phyloP scores from a whole-genome alignment of 2,329 filamentous ascomycete species.

The Arachnomyces sp. region DNA sequence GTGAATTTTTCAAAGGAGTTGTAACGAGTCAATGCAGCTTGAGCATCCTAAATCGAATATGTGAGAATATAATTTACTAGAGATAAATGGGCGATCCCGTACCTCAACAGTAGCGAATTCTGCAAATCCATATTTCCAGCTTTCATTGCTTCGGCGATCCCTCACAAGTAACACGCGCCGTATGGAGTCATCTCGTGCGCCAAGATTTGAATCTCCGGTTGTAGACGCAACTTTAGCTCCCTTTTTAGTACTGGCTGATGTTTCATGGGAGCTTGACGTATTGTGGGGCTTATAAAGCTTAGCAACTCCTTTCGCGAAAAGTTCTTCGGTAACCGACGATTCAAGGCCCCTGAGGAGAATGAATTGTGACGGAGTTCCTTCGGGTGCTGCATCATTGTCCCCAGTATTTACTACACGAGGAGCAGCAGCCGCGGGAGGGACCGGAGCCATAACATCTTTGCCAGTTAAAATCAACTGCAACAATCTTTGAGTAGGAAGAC shows the following conservation, averaged over 20 bases:
- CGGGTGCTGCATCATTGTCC: constrained; percentile 48
- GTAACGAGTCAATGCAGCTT: constrained; percentile 65
- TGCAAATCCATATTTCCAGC: constrained; percentile 75
- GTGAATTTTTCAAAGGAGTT: constrained; percentile 67
- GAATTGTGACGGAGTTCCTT: constrained; percentile 63
- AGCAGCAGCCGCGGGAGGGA: constrained; percentile 31
- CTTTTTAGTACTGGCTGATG: constrained; percentile 35
- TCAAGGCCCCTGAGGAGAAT: constrained; percentile 67
- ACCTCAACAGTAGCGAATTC: constrained; percentile 68
- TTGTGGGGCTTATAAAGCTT: constrained; percentile 59
- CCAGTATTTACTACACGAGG: constrained; percentile 44
- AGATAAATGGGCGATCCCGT: constrained; percentile 8
- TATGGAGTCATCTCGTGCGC: constrained; percentile 66
- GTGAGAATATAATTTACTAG: not conserved
- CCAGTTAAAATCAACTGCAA: not conserved
- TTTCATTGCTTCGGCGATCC: constrained; percentile 62
- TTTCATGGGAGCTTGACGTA: constrained; percentile 29
- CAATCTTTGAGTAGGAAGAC: constrained; percentile 12
- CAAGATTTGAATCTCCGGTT: constrained; percentile 54
- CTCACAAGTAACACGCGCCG: constrained; percentile 70
- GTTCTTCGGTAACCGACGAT: constrained; percentile 61
- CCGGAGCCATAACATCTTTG: constrained; percentile 1
- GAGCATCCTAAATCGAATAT: constrained; percentile 51
- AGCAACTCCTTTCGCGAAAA: constrained; percentile 64
- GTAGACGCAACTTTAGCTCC: constrained; percentile 48